phyloP scores from a whole-genome alignment of 2,329 filamentous ascomycete species.

The Piedraia hortae region DNA sequence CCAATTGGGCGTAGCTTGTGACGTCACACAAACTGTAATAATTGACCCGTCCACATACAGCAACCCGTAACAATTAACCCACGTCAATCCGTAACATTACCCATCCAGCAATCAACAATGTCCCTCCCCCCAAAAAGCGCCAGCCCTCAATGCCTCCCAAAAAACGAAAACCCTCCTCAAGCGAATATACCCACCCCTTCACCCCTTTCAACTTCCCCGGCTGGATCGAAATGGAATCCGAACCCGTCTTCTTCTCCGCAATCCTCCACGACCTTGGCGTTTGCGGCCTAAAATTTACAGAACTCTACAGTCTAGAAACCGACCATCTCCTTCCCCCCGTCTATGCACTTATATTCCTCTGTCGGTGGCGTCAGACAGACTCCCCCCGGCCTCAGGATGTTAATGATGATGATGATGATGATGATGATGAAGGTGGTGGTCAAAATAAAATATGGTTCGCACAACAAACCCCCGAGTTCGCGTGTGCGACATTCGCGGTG shows the following conservation, averaged over 20 bases:
- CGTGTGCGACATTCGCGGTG: slow-evolving; percentile 76
- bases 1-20: not conserved
- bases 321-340: slow-evolving; percentile 41
- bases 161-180: no score
- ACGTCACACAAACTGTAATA: no score
- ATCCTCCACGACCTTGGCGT: slow-evolving; percentile 62
- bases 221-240: slow-evolving; percentile 69
- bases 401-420: slow-evolving; percentile 21
- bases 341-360: slow-evolving; percentile 72
- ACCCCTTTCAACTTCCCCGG: no score
- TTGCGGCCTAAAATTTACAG: slow-evolving; percentile 41
- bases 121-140: no score
- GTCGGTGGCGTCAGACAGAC: slow-evolving; percentile 33
- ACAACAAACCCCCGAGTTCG: slow-evolving; percentile 66
- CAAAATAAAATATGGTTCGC: slow-evolving; percentile 66
- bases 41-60: no score
- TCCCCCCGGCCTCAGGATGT: no score
- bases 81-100: no score
- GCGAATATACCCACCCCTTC: no score
- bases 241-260: slow-evolving; percentile 64
- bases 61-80: no score
- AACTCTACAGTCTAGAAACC: slow-evolving; percentile 47
- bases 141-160: no score
- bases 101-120: no score
- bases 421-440: slow-evolving; percentile 23